Evolutionary conservation across 2,329 filamentous ascomycete genomes (phyloP).

Genomic region (Curvularia sp.): DNA sequence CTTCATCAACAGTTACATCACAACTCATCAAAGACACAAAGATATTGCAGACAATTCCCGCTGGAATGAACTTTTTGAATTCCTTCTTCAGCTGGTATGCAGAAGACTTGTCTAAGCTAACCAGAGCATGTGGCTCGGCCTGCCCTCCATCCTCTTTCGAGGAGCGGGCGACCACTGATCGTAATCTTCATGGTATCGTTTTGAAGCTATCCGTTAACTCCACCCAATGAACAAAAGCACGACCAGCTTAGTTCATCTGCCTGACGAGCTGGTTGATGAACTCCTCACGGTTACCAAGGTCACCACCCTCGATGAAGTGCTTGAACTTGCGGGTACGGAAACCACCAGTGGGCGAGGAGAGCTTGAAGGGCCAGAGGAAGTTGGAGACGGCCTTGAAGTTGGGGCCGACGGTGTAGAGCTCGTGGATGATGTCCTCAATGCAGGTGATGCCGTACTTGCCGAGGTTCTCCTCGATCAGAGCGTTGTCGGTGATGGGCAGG

Average conservation of each 20-base stretch:
- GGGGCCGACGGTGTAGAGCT: conserved; percentile 96
- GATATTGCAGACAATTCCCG: background rate
- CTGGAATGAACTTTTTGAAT: conserved; percentile 32
- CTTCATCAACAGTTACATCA: background rate
- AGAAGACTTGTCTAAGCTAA: conserved; percentile 40
- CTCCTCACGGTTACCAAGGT: conserved; percentile 98
- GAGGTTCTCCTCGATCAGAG: conserved; percentile 94
- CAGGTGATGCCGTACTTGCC: conserved; percentile 96
- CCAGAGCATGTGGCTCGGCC: conserved; percentile 42
- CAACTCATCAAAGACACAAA: background rate
- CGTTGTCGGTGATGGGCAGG: conserved; percentile 94
- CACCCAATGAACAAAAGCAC: conserved; percentile 30
- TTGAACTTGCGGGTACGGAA: conserved; percentile 98
- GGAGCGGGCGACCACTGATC: conserved; percentile 32
- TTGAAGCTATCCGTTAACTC: conserved; percentile 37
- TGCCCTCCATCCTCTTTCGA: conserved; percentile 31
- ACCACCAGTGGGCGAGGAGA: conserved; percentile 95
- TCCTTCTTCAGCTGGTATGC: conserved; percentile 30
- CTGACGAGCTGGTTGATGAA: conserved; percentile 96
- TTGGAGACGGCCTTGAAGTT: conserved; percentile 99
- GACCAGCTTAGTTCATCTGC: conserved; percentile 88
- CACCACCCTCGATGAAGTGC: conserved; percentile 99
- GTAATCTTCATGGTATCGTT: conserved; percentile 39
- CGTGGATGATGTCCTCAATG: conserved; percentile 98
- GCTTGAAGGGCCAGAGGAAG: conserved; percentile 99